These are phyloP conservation scores for Cyclocybe aegerita DNA, from an alignment of 768 basidiomycete species.

Conservation along the genomic window DNA sequence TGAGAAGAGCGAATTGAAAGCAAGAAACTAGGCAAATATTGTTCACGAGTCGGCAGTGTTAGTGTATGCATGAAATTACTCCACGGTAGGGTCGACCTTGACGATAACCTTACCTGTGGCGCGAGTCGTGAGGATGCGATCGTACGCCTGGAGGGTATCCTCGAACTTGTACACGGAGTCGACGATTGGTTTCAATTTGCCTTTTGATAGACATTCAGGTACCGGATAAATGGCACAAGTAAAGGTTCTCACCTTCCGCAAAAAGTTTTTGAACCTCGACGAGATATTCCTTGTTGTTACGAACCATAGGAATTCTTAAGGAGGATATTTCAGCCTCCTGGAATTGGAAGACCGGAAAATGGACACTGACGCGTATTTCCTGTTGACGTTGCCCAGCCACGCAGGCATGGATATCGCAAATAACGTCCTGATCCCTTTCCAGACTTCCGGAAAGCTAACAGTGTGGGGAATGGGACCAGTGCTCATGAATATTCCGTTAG, in stretches of 20 bases:
- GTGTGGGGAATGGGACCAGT: slow-evolving; percentile 46
- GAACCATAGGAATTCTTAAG: slow-evolving; percentile 28
- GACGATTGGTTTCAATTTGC: slow-evolving; percentile 51
- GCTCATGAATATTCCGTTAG: slow-evolving; percentile 51
- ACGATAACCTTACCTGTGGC: slow-evolving; percentile 71
- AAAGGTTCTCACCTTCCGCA: slow-evolving; percentile 36
- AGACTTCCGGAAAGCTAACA: slow-evolving; percentile 27
- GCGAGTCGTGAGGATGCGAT: slow-evolving; percentile 50
- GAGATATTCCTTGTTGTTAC: slow-evolving; percentile 32
- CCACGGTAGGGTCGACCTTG: slow-evolving; percentile 32
- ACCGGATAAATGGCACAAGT: background rate
- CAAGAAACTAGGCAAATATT: too few species aligned
- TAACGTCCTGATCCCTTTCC: slow-evolving; percentile 29
- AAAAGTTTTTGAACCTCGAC: slow-evolving; percentile 35
- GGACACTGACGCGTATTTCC: slow-evolving; percentile 43
- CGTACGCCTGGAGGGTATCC: slow-evolving; percentile 61
- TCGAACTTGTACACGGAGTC: slow-evolving; percentile 62
- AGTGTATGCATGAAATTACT: slow-evolving; percentile 1
- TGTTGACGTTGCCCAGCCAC: slow-evolving; percentile 53
- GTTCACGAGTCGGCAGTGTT: background rate
- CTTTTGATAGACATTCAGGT: slow-evolving; percentile 31
- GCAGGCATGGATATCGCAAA: slow-evolving; percentile 39
- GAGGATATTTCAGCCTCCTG: background rate
- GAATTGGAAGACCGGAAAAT: background rate
- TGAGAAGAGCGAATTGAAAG: too few species aligned